Evolutionary conservation across 208 protist genomes (phyloP).

Genomic region (Wallacemonas sp.): DNA sequence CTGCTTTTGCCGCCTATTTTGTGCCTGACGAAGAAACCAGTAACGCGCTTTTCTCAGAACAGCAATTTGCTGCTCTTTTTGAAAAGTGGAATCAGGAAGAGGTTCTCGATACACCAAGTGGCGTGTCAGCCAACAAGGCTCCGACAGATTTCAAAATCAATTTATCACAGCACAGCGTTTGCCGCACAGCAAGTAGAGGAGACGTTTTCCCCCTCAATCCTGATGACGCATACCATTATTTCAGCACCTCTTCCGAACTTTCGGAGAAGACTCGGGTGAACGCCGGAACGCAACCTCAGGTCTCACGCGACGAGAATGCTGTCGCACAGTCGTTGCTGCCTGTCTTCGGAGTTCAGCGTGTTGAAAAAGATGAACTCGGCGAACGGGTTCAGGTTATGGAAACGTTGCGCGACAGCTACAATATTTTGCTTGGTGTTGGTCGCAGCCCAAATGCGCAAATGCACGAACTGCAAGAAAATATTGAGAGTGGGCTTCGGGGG

Average conservation of each 20-base stretch:
- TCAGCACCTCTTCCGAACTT: slow-evolving; percentile 1
- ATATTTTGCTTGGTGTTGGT: slow-evolving; percentile 60
- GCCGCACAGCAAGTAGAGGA: slow-evolving; percentile 1
- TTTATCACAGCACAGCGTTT: neutral
- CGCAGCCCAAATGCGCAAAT: slow-evolving; percentile 59
- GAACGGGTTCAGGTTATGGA: slow-evolving; percentile 39
- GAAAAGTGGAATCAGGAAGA: slow-evolving; percentile 34
- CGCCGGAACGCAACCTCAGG: neutral
- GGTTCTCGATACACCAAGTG: neutral
- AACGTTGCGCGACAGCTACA: slow-evolving; percentile 61
- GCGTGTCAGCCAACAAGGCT: neutral
- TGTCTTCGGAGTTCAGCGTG: slow-evolving; percentile 39
- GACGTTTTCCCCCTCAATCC: slow-evolving; percentile 32
- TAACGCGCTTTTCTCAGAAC: slow-evolving; percentile 27
- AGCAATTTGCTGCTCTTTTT: slow-evolving; percentile 21
- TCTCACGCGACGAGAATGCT: neutral
- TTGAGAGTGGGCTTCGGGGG: slow-evolving; percentile 53
- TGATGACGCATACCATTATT: slow-evolving; percentile 26
- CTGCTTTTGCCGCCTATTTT: slow-evolving; percentile 40
- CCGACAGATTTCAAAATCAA: neutral
- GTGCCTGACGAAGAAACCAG: slow-evolving; percentile 23
- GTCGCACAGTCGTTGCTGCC: neutral
- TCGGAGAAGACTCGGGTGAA: neutral
- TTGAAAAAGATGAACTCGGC: slow-evolving; percentile 41
- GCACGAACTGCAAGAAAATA: slow-evolving; percentile 57